Conservation (phyloP, 352 stramenopile species). For the Pythium scleroteichum region DNA sequence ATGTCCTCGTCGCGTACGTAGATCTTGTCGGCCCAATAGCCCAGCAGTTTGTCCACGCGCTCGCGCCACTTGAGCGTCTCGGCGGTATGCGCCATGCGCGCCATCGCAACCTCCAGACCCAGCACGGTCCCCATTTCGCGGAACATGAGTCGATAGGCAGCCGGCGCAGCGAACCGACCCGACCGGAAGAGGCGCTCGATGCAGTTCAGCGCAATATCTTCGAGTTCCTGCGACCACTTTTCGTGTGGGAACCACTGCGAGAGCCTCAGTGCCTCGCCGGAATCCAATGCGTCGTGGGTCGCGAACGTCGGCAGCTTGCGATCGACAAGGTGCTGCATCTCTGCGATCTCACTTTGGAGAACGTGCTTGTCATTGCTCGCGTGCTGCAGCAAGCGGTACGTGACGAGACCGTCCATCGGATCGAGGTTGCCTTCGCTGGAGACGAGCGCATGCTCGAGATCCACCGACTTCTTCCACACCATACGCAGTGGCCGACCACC, state of each 20-base stretch:
- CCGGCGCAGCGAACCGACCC: conserved; percentile 19
- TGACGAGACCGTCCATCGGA: conserved; percentile 33
- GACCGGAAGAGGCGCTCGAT: conserved; percentile 25
- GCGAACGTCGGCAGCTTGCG: conserved; percentile 27
- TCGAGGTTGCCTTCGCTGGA: conserved; percentile 36
- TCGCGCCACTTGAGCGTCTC: conserved; percentile 19
- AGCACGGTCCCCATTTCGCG: conserved; percentile 39
- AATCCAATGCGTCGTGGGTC: conserved; percentile 32
- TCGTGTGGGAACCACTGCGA: conserved; percentile 31
- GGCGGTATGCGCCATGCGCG: conserved; percentile 4
- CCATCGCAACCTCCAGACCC: conserved; percentile 26
- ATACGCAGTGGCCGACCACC: conserved; percentile 26
- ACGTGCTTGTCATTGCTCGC: conserved; percentile 17
- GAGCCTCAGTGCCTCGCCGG: conserved; percentile 37
- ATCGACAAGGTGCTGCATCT: conserved; percentile 29
- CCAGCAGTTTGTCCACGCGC: conserved; percentile 24
- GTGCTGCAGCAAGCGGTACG: conserved; percentile 30
- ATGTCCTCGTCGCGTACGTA: conserved; percentile 42
- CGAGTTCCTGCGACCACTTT: conserved; percentile 21
- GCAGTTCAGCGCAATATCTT: conserved; percentile 19
- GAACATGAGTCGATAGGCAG: conserved; percentile 32
- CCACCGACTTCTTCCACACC: conserved; percentile 39
- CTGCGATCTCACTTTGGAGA: conserved; percentile 26
- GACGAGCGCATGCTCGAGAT: conserved; percentile 34
- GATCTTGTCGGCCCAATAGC: conserved; percentile 29